Base-by-base conservation (phyloP, 2,329 filamentous ascomycete species). In the Fusarium irregulare region DNA sequence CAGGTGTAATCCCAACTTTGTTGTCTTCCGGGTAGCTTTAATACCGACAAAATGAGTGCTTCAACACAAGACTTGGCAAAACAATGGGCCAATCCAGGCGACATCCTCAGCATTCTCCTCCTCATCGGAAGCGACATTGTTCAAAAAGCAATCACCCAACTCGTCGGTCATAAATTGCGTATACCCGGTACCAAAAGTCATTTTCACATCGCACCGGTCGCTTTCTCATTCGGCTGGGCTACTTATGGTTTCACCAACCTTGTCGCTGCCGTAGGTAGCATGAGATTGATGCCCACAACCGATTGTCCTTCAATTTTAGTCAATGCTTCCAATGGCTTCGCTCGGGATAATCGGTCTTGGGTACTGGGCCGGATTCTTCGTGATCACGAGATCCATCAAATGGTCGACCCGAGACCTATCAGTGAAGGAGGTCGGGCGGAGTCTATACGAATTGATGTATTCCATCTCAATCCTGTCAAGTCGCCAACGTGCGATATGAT, bases 81-180 rank as follows among this genome's bases (percentile, higher is more conserved):
- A 5, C 45, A 48, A 48, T 48, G 45, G 45, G 45, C 45, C 18
- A 48, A 48, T 7, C 45, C 45, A 32, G 45, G 45, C 21, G 45
- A 48, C 12, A 48, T 48, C n/a, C 45, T 48, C 12, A 48, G 45
- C n/a, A 48, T 48, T 9, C 45, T 48, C 4, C 45, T 48, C 5
- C 18, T 48, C 10, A 48, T 48, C 10, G 45, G 45, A 7, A 48
- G 45, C 27, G 27, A 48, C 27, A 48, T 48, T 2, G 45, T 48
- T 4, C 45, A 48, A 48, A n/a, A 18, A 5, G 45, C 45, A 4
- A 48, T 48, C 28, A 30, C 45, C 12, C 45, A 48, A 32, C 45
- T 48, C 0, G 27, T 48, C 3, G 45, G 45, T 12, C n/a, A 48
- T 8, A 28, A 16, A 30, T 2, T 48, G 4, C 45, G 45, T 32